These are phyloP conservation scores for Stephanodiscus triporus DNA, from an alignment of 108 stramenopile species.

Conservation along the genomic window DNA sequence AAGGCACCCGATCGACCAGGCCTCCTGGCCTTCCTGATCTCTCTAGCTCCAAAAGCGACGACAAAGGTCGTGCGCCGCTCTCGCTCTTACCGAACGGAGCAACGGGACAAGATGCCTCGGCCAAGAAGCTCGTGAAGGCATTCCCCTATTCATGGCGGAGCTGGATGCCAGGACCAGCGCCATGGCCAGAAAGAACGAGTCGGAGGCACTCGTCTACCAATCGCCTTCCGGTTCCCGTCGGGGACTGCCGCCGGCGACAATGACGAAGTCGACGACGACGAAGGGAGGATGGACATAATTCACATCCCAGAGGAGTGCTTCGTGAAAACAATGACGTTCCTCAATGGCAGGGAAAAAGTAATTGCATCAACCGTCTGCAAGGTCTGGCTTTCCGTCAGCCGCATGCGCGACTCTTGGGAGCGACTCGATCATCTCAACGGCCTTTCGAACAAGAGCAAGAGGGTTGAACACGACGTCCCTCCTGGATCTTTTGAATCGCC, in stretches of 20 bases:
- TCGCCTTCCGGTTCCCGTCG: constrained; percentile 23
- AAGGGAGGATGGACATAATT: constrained; percentile 5
- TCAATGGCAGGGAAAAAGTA: constrained; percentile 20
- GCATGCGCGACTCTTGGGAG: constrained; percentile 19
- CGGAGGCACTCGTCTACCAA: constrained; percentile 8
- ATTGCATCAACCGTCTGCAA: constrained; percentile 16
- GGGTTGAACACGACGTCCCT: constrained; percentile 21
- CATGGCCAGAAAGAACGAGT: constrained; percentile 11
- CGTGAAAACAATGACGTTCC: neutral
- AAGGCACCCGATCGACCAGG: neutral
- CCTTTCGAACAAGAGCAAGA: neutral
- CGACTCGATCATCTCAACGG: neutral
- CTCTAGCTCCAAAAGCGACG: neutral
- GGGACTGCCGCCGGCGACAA: neutral
- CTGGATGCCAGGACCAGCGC: constrained; percentile 20
- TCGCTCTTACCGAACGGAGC: constrained; percentile 25
- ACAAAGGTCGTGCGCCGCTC: neutral
- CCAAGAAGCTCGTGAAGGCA: constrained; percentile 23
- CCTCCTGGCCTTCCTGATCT: constrained; percentile 6
- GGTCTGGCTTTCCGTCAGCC: constrained; percentile 29
- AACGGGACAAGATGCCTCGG: constrained; percentile 23
- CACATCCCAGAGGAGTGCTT: constrained; percentile 32
- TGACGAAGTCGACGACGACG: neutral
- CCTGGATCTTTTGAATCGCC: constrained; percentile 11
- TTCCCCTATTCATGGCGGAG: constrained; percentile 29